Evolutionary conservation across 106 monocot genomes (phyloP).

Genomic region (Dioscorea alata): DNA sequence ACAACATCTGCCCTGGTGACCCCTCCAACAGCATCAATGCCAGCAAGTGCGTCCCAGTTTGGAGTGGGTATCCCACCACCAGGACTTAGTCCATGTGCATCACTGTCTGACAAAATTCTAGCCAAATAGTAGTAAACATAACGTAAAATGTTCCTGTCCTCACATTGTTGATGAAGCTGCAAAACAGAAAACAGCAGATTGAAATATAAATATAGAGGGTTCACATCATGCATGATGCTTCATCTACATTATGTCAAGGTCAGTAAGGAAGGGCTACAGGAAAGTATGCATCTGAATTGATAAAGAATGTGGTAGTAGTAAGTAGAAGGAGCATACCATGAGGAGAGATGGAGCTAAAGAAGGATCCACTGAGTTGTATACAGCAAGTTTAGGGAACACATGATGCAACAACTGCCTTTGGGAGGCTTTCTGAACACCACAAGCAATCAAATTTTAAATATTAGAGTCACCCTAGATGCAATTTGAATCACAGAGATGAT

Average conservation of each 20-base stretch:
- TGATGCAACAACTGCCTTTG: slow-evolving; percentile 79
- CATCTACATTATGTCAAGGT: too few species aligned
- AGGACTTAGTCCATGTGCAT: slow-evolving; percentile 73
- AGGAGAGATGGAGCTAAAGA: slow-evolving; percentile 94
- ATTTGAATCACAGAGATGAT: slow-evolving; percentile 1
- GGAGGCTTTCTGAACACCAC: slow-evolving; percentile 68
- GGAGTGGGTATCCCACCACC: slow-evolving; percentile 97
- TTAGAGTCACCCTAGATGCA: background rate
- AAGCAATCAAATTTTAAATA: slow-evolving; percentile 1
- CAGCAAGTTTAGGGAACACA: slow-evolving; percentile 96
- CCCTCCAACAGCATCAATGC: slow-evolving; percentile 96
- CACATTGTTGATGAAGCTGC: slow-evolving; percentile 96
- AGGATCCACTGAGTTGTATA: slow-evolving; percentile 98
- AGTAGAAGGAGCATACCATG: slow-evolving; percentile 48
- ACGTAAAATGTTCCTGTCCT: slow-evolving; percentile 86
- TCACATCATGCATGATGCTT: too few species aligned
- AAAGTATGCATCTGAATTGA: too few species aligned
- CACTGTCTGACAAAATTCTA: slow-evolving; percentile 92
- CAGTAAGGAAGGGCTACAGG: too few species aligned
- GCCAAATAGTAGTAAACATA: slow-evolving; percentile 99
- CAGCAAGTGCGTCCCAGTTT: slow-evolving; percentile 99
- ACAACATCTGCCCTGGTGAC: slow-evolving; percentile 97
- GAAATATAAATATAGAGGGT: too few species aligned
- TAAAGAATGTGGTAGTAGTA: too few species aligned
- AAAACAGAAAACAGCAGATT: slow-evolving; percentile 1